Evolutionary conservation across 2,329 filamentous ascomycete genomes (phyloP).

Genomic region (Bipolaris sorokiniana): DNA sequence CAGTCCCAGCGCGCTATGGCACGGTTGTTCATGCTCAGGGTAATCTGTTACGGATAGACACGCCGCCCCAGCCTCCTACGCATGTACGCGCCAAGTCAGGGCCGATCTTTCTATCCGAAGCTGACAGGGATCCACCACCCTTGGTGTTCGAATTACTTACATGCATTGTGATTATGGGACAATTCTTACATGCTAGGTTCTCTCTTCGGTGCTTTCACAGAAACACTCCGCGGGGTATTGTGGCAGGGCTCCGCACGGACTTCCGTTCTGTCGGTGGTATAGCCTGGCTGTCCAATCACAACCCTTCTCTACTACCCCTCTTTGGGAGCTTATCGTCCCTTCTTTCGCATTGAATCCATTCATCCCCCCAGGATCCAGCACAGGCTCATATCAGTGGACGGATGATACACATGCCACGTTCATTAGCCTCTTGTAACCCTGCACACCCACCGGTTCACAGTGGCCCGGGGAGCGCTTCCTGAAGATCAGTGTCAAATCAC

Average conservation of each 20-base stretch:
- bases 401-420: constrained; percentile 1
- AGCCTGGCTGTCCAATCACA: constrained; percentile 1
- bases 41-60: background rate
- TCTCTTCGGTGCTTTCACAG: background rate
- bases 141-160: background rate
- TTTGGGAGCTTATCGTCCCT: background rate
- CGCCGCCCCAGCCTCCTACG: background rate
- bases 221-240: background rate
- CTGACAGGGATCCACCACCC: background rate
- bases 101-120: background rate
- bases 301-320: constrained; percentile 1
- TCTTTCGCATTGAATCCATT: background rate
- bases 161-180: background rate
- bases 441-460: constrained; percentile 3
- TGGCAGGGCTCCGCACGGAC: background rate
- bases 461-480: constrained; percentile 6
- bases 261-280: background rate
- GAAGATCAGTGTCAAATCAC: background rate
- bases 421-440: background rate
- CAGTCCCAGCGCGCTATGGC: too few species aligned
- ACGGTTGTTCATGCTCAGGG: background rate
- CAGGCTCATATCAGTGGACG: background rate
- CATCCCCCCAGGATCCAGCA: background rate
- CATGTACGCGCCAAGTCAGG: background rate
- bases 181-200: background rate